phyloP scores from a whole-genome alignment of 345 rosid genomes.

The Corchorus capsularis region DNA sequence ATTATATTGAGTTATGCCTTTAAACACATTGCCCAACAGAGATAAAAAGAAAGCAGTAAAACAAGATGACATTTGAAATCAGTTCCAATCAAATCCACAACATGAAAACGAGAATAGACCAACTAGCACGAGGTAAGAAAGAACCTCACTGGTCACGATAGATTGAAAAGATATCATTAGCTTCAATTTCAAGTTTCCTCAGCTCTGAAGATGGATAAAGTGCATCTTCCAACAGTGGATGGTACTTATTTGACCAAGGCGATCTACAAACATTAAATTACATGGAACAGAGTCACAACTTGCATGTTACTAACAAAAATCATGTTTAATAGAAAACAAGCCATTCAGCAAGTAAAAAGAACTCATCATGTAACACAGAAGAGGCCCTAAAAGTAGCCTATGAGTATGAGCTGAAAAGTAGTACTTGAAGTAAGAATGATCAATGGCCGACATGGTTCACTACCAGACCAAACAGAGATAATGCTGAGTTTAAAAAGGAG shows the following conservation, averaged over 20 bases:
- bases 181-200: constrained; percentile 91
- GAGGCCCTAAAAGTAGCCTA: not conserved
- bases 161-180: constrained; percentile 79
- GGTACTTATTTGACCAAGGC: constrained; percentile 92
- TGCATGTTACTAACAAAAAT: not conserved
- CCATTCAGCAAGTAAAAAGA: not conserved
- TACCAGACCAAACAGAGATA: not conserved
- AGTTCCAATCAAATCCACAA: not conserved
- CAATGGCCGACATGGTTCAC: not conserved
- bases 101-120: constrained; percentile 8
- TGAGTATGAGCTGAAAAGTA: not conserved
- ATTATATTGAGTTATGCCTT: not conserved
- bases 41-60: not conserved
- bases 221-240: constrained; percentile 81
- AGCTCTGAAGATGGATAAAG: constrained; percentile 70
- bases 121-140: constrained; percentile 64
- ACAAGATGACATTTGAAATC: not conserved
- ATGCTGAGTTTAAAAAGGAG: not conserved
- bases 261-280: constrained; percentile 52
- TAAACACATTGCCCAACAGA: constrained; percentile 7
- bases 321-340: too few species aligned
- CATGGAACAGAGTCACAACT: not conserved
- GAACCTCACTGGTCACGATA: constrained; percentile 99
- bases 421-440: not conserved
- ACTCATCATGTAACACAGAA: constrained; percentile 4